A percentile compares a stretch with the other conserved stretches of the same genome.
Conservation (phyloP, 345 rosid genomes). For the Xanthoceras sorbifolium region DNA sequence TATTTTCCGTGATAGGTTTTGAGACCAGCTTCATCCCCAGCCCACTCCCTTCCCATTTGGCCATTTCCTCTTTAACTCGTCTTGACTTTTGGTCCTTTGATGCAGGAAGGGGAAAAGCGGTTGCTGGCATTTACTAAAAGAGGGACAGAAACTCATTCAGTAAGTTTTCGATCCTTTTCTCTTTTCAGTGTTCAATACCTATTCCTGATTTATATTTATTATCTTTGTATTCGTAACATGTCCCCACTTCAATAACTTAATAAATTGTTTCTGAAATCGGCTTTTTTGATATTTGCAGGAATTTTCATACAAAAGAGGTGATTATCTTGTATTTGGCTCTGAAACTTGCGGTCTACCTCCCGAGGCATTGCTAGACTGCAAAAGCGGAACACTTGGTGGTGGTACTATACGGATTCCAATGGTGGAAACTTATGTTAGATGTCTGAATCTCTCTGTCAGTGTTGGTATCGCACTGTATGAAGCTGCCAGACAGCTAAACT, state of each 20-base stretch:
- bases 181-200: neutral
- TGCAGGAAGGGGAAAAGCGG: slow-evolving; percentile 82
- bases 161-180: slow-evolving; percentile 39
- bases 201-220: neutral
- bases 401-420: slow-evolving; percentile 86
- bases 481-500: slow-evolving; percentile 84
- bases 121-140: slow-evolving; percentile 90
- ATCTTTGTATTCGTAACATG: neutral
- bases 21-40: neutral
- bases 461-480: slow-evolving; percentile 90
- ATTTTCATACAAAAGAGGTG: slow-evolving; percentile 71
- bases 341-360: slow-evolving; percentile 87
- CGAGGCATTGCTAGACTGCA: slow-evolving; percentile 79
- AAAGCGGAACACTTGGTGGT: slow-evolving; percentile 55
- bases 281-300: slow-evolving; percentile 51
- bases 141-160: slow-evolving; percentile 77
- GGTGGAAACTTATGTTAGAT: slow-evolving; percentile 92
- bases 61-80: neutral
- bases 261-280: neutral
- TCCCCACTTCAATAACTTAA: neutral
- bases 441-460: slow-evolving; percentile 89
- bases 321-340: slow-evolving; percentile 85
- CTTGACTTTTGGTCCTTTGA: slow-evolving; percentile 13
- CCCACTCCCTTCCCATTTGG: neutral
- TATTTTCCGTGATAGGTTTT: slow-evolving; percentile 9